These are phyloP conservation scores for Recurvomyces mirabilis DNA, from an alignment of 495 filamentous ascomycete species.

Conservation along the genomic window DNA sequence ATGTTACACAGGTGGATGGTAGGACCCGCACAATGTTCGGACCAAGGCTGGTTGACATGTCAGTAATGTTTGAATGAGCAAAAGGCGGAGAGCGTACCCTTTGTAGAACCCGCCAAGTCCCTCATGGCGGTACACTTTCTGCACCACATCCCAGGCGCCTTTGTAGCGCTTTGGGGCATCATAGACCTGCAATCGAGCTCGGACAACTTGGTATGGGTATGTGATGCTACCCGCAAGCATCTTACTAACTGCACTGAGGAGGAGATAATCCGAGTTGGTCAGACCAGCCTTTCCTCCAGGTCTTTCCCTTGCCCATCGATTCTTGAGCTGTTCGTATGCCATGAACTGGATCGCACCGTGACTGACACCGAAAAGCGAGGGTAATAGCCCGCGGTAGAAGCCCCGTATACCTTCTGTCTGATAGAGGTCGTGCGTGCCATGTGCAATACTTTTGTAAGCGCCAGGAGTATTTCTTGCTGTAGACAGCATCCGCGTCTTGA, in stretches of 20 bases:
- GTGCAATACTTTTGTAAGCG: conserved; percentile 66
- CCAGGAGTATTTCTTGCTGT: conserved; percentile 59
- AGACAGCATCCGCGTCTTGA: conserved; percentile 95
- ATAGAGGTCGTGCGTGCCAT: conserved; percentile 55
- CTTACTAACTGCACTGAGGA: conserved; percentile 71
- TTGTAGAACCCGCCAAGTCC: conserved; percentile 83
- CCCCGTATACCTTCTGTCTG: conserved; percentile 59
- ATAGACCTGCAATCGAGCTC: conserved; percentile 80
- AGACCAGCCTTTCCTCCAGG: conserved; percentile 34
- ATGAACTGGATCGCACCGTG: conserved; percentile 95
- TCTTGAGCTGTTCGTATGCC: conserved; percentile 82
- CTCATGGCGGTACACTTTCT: conserved; percentile 64
- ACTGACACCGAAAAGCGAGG: conserved; percentile 78
- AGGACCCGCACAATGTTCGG: conserved; percentile 81
- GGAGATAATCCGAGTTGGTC: conserved; percentile 63
- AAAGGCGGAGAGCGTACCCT: conserved; percentile 36
- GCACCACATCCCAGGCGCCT: conserved; percentile 58
- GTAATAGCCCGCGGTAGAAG: conserved; percentile 73
- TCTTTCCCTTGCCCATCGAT: conserved; percentile 36
- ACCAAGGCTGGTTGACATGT: conserved; percentile 39
- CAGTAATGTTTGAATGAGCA: background rate
- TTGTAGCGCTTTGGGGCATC: conserved; percentile 59
- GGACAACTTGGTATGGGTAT: conserved; percentile 88
- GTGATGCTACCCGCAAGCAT: conserved; percentile 74
- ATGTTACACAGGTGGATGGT: conserved; percentile 95